Conservation (phyloP, 495 filamentous ascomycete species). For the Melanomma pulvis-pyrius region DNA sequence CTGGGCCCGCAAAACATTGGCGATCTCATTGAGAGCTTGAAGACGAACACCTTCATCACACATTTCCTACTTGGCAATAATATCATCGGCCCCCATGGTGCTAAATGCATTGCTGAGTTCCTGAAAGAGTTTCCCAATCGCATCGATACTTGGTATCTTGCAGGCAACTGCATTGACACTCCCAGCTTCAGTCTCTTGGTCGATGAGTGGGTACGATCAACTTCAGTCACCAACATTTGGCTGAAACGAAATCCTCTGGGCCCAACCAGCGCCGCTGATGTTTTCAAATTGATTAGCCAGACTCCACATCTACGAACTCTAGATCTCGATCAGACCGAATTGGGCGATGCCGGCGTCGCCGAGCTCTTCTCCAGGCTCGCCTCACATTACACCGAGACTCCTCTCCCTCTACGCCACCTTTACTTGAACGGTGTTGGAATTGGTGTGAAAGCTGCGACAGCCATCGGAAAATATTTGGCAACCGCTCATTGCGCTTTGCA, state of each 20-base stretch:
- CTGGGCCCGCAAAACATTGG: constrained; percentile 48
- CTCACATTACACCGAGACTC: constrained; percentile 14
- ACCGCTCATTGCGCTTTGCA: constrained; percentile 39
- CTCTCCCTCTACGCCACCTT: constrained; percentile 41
- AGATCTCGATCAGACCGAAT: constrained; percentile 50
- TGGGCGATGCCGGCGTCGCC: constrained; percentile 46
- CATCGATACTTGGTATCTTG: constrained; percentile 53
- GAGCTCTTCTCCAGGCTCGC: constrained; percentile 42
- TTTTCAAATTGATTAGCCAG: constrained; percentile 42
- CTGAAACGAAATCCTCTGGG: constrained; percentile 53
- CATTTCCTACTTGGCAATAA: constrained; percentile 53
- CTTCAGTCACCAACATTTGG: constrained; percentile 49
- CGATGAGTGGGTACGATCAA: constrained; percentile 41
- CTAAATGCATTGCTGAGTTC: constrained; percentile 46
- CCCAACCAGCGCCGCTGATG: constrained; percentile 32
- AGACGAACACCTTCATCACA: constrained; percentile 42
- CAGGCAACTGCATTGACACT: constrained; percentile 48
- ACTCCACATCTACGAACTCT: constrained; percentile 45
- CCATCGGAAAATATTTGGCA: constrained; percentile 42
- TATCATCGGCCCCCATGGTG: constrained; percentile 48
- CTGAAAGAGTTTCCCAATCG: constrained; percentile 41
- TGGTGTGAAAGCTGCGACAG: constrained; percentile 33
- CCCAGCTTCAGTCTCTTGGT: constrained; percentile 41
- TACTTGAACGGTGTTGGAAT: constrained; percentile 50
- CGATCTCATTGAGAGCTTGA: constrained; percentile 43